Conservation (phyloP, 2,329 filamentous ascomycete species). For the Triangularia setosa region DNA sequence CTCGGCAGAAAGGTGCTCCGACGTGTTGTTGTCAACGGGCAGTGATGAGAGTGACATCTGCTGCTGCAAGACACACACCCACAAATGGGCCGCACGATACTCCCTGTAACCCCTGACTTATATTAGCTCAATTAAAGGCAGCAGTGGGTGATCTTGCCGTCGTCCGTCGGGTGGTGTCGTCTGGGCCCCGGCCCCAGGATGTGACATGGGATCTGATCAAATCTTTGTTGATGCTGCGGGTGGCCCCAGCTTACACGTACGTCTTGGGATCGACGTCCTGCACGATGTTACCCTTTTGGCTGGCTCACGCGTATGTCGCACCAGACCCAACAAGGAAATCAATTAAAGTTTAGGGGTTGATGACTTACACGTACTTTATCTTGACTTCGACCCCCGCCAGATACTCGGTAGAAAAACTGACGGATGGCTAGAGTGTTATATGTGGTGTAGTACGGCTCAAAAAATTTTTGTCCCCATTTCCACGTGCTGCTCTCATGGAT, state of each 20-base stretch:
- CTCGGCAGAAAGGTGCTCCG: not conserved
- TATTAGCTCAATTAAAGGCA: conserved; percentile 26
- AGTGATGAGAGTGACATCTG: not conserved
- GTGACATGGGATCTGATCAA: conserved; percentile 22
- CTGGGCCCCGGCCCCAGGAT: conserved; percentile 16
- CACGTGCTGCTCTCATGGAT: not conserved
- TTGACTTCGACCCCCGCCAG: not conserved
- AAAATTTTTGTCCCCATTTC: not conserved
- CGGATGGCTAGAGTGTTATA: not conserved
- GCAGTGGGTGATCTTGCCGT: conserved; percentile 14
- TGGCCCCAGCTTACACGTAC: conserved; percentile 10
- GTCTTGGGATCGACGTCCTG: conserved; percentile 14
- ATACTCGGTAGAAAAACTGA: not conserved
- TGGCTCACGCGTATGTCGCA: conserved; percentile 19
- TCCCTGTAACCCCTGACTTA: conserved; percentile 20
- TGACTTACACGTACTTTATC: not conserved
- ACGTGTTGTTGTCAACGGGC: not conserved
- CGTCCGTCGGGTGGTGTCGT: not conserved
- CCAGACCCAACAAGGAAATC: conserved; percentile 16
- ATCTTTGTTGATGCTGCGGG: conserved; percentile 16
- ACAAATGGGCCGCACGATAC: not conserved
- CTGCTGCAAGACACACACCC: not conserved
- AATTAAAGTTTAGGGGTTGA: conserved; percentile 4
- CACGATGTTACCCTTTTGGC: conserved; percentile 23
- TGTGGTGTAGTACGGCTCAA: no score